phyloP scores from a whole-genome alignment of 176 grass and related monocot species.

The Ampelocalamus luodianensis region DNA sequence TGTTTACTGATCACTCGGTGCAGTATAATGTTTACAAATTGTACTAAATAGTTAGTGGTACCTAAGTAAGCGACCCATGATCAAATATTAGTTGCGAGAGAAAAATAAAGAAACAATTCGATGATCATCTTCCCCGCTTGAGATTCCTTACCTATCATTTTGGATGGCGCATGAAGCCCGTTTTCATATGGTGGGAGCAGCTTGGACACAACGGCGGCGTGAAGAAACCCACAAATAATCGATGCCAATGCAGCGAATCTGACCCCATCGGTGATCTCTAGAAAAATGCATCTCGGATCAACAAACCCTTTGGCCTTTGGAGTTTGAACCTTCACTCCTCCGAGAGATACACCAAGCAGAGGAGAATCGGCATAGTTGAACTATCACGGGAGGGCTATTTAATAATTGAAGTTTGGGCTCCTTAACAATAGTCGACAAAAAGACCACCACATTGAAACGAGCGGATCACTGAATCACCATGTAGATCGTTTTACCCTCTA shows the following conservation, averaged over 20 bases:
- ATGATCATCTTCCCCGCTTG: background rate
- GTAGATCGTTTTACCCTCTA: background rate
- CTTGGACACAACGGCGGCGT: conserved; percentile 54
- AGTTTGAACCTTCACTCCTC: background rate
- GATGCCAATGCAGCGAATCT: conserved; percentile 34
- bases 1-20: background rate
- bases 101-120: background rate
- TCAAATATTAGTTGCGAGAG: background rate
- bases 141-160: conserved; percentile 55
- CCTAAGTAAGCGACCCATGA: background rate
- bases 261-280: conserved; percentile 10
- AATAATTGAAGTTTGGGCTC: background rate
- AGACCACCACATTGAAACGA: background rate
- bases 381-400: background rate
- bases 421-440: background rate
- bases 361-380: background rate
- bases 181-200: conserved; percentile 55
- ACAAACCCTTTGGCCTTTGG: background rate
- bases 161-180: conserved; percentile 43
- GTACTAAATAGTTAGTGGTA: background rate
- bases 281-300: conserved; percentile 34
- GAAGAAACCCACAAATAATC: conserved; percentile 46
- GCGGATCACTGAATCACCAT: background rate
- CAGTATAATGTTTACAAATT: background rate
- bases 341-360: background rate